Evolutionary conservation across 169 alveolate species (phyloP).

Genomic region (Plasmodium fragile): DNA sequence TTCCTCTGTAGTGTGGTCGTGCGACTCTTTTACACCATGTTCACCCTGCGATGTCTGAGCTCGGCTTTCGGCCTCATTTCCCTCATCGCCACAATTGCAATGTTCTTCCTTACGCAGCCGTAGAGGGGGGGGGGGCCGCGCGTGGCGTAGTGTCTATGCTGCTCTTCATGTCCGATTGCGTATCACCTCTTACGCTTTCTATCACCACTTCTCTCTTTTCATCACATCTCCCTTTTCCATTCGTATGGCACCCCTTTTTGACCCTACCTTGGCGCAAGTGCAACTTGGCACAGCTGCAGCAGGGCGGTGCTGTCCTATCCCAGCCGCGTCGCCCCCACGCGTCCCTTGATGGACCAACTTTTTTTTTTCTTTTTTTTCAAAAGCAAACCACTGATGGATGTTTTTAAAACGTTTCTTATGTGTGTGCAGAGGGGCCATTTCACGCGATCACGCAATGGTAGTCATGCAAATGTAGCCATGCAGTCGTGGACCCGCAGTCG

Average conservation of each 20-base stretch:
- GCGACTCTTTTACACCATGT: background rate
- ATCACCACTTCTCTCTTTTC: background rate
- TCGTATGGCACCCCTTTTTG: background rate
- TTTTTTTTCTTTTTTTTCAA: background rate
- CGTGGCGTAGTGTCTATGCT: background rate
- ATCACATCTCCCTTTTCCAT: background rate
- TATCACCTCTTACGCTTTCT: background rate
- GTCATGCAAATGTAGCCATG: background rate
- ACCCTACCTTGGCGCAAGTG: background rate
- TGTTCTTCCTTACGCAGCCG: slow-evolving; percentile 11
- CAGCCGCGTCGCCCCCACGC: background rate
- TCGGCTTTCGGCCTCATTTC: slow-evolving; percentile 32
- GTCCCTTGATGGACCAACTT: background rate
- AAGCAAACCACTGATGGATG: background rate
- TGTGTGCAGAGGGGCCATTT: background rate
- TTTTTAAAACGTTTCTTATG: background rate
- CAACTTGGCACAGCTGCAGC: background rate
- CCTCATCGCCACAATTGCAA: background rate
- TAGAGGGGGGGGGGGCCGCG: background rate
- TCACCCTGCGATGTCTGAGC: slow-evolving; percentile 34
- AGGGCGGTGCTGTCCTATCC: background rate
- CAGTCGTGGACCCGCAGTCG: background rate
- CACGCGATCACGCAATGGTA: background rate
- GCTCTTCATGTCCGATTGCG: background rate
- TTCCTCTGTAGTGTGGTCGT: slow-evolving; percentile 49